Percentiles rank a stretch among this genome's conserved stretches.
Conservation (phyloP, 176 grass and related monocot genomes). For the Areca catechu region DNA sequence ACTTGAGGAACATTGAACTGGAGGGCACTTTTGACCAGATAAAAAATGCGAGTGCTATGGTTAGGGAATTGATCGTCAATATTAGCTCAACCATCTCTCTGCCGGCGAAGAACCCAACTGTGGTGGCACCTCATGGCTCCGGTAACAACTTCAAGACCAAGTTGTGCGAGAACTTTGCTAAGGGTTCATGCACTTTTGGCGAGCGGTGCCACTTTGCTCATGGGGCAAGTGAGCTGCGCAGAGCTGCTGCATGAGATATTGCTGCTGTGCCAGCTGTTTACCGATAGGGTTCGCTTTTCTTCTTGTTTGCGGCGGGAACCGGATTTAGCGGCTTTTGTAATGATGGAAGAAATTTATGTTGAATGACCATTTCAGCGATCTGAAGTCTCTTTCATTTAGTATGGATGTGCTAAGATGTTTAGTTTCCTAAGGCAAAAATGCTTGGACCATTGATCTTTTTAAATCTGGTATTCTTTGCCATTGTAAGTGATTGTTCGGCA, state of each 20-base stretch:
- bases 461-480: too few species aligned
- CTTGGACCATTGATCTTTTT: too few species aligned
- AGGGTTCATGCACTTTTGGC: constrained; percentile 57
- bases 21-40: constrained; percentile 88
- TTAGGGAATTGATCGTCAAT: constrained; percentile 65
- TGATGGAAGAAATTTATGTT: too few species aligned
- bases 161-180: constrained; percentile 64
- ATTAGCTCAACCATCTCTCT: constrained; percentile 20
- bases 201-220: constrained; percentile 78
- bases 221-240: constrained; percentile 49
- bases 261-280: not conserved
- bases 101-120: constrained; percentile 7
- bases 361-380: too few species aligned
- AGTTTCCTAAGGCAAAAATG: too few species aligned
- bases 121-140: constrained; percentile 8
- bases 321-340: too few species aligned
- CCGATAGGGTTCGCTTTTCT: too few species aligned
- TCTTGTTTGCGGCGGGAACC: too few species aligned
- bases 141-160: constrained; percentile 79
- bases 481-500: too few species aligned
- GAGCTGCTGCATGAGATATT: constrained; percentile 24
- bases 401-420: too few species aligned
- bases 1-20: constrained; percentile 79
- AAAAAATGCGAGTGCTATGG: constrained; percentile 62
- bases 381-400: too few species aligned